Conservation (phyloP, 306 rosid genomes). For the Lagenaria siceraria region DNA sequence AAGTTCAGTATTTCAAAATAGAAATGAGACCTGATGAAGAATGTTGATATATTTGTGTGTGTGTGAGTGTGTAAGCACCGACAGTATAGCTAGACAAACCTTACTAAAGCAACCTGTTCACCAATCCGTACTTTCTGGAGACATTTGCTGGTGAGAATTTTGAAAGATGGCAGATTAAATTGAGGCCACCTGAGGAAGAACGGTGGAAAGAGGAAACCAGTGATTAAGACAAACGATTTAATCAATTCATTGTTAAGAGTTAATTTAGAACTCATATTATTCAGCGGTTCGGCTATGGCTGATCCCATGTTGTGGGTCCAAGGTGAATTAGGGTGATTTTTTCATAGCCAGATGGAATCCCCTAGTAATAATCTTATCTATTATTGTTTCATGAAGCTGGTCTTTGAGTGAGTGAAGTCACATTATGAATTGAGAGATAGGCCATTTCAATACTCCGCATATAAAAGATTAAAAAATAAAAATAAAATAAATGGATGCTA, state of each 20-base stretch:
- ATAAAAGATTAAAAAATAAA: neutral
- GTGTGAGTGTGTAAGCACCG: neutral
- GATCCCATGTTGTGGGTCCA: neutral
- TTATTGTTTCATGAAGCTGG: neutral
- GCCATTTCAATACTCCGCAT: neutral
- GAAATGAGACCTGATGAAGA: neutral
- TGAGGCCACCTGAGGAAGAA: constrained; percentile 81
- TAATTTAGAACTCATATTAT: neutral
- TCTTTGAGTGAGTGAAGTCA: neutral
- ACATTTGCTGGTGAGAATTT: constrained; percentile 42
- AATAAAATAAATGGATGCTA: neutral
- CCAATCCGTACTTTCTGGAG: constrained; percentile 54
- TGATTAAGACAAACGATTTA: neutral
- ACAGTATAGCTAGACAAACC: constrained; percentile 35
- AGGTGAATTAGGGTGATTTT: neutral
- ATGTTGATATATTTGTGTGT: neutral
- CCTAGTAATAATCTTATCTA: neutral
- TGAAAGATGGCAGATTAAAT: constrained; percentile 55
- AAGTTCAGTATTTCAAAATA: constrained; percentile 27
- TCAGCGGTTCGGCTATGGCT: neutral
- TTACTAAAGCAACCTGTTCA: constrained; percentile 67
- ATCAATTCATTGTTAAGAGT: neutral
- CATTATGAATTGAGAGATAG: neutral
- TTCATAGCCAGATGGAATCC: neutral
- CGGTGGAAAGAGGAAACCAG: neutral